Base-by-base conservation (phyloP, 169 alveolate genomes). In the Cyclospora cayetanensis region DNA sequence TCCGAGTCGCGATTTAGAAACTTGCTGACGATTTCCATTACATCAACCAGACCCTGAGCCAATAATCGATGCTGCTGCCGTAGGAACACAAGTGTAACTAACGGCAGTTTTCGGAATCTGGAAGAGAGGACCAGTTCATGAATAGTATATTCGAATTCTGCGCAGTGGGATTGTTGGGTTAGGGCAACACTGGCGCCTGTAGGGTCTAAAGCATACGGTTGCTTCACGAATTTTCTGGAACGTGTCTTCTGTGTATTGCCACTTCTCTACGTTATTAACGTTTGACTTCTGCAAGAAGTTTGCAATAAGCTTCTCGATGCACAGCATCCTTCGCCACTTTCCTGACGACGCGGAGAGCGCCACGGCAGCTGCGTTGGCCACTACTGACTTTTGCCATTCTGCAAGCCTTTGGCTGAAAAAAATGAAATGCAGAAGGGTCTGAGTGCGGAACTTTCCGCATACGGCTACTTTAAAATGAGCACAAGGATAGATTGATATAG, bases 321-420 rank as follows among this genome's bases (percentile, higher is more conserved):
- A 90, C 41, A 76, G 82, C 94, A 91, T 74, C 34, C 91, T 70
- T 55, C 94, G 80, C 90, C 91, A 86, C 39, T 87, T 90, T 18
- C 94, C 94, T 2, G 94, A 85, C 63, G 94, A 68, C 25, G 94
- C 94, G 90, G 91, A 83, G 29, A 91, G 83, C 50, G 94, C 94
- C 2, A 92, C 92, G 11, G 91, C 94, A 25, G 91, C 92, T 0
- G 94, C 94, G 76, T 83, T 92, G 37, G 70, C 77, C 9, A 70
- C 76, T 18, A 85, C 52, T 37, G 90, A 53, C 66, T 76, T 88
- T 50, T 91, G 92, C 89, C 91, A 83, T 52, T 91, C 91, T 55
- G 72, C 90, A 9, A 85, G 90, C 31, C 53, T 85, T 77, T 83
- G 86, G 65, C 91, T 91, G 92, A 46, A 37, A 0, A 31, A 68